Evolutionary conservation across 2,329 filamentous ascomycete genomes (phyloP), one percentile per base, ranked within the genome.

Genomic region (Fusarium illudens): DNA sequence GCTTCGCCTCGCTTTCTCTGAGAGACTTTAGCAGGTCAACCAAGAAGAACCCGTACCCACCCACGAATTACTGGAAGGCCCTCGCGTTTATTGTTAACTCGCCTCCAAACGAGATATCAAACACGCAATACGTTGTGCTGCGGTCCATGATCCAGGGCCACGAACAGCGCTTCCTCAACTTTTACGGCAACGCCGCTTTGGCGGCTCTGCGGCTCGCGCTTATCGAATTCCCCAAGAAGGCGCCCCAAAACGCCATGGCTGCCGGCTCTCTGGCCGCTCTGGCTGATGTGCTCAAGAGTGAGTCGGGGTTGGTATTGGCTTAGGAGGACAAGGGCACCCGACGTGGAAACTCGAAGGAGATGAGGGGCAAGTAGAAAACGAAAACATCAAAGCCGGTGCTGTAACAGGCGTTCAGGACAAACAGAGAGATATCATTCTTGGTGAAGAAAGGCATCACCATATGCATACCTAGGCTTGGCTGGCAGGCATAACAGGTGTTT

Each of bases 1-100:
- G 95, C 0, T 99, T 91, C 75, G 92, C 94, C 0, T 89, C 94
- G 2, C 84, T 98, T 34, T 89, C 93, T 1, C 83, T 97, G 9
- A 89, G 95, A 49, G 93, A 96, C 76, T 97, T 96, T 75, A 87
- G 87, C 65, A 90, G 87, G 67, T 87, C 89, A 2, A 82, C 84
- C 36, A 89, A 89, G 67, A 83, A 82, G 46, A 94, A 94, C 71
- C 94, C 90, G 0, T 96, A 88, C 79, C 94, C 90, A 4, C 92
- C 92, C 50, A 85, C 84, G 0, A 85, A 94, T 58, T 98, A 96
- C 82, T 99, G 96, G 96, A 85, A 84, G 34, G 86, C 91, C 0
- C 82, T 98, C 59, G 88, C 93, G 1, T 84, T 84, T 42, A 92
- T 98, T 34, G 82, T 94, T 75, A 94, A 93, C 76, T 91, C 92